phyloP scores from a whole-genome alignment of 108 stramenopile genomes.

The Pseudonitzschia multistriata region DNA sequence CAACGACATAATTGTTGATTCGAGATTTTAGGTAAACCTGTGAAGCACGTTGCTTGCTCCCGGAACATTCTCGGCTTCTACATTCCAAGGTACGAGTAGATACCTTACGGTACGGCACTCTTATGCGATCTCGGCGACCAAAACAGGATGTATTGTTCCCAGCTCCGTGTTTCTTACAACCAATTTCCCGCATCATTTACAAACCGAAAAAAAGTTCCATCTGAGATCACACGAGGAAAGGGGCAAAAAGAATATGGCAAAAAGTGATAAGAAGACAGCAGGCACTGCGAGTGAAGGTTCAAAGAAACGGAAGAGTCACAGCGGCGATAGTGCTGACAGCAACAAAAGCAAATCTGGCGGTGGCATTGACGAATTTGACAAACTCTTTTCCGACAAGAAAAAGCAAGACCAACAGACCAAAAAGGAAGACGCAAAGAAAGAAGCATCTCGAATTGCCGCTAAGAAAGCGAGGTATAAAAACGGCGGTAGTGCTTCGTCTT shows the following conservation, averaged over 20 bases:
- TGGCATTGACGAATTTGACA: constrained; percentile 69
- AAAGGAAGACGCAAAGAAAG: constrained; percentile 36
- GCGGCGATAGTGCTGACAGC: not conserved
- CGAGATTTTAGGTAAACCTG: too few relatives aligned
- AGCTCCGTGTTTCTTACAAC: too few relatives aligned
- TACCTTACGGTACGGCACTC: too few relatives aligned
- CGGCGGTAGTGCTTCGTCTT: not conserved
- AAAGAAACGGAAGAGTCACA: constrained; percentile 1
- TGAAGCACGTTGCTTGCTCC: too few relatives aligned
- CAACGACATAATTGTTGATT: too few relatives aligned
- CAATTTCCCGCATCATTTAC: too few relatives aligned
- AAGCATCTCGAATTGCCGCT: constrained; percentile 11
- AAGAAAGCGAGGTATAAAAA: constrained; percentile 12
- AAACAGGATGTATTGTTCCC: too few relatives aligned
- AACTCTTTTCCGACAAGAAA: constrained; percentile 68
- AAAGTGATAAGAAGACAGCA: constrained; percentile 6
- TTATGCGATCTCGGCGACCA: too few relatives aligned
- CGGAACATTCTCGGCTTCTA: too few relatives aligned
- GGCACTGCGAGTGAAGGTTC: not conserved
- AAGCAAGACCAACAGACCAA: constrained; percentile 29
- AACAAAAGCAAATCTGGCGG: not conserved
- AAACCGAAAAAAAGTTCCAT: not conserved
- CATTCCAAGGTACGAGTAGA: too few relatives aligned
- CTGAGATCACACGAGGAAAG: not conserved
- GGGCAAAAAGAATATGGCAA: not conserved